Conservation (phyloP, 2,329 filamentous ascomycete species). For the Orbilia brochopaga region DNA sequence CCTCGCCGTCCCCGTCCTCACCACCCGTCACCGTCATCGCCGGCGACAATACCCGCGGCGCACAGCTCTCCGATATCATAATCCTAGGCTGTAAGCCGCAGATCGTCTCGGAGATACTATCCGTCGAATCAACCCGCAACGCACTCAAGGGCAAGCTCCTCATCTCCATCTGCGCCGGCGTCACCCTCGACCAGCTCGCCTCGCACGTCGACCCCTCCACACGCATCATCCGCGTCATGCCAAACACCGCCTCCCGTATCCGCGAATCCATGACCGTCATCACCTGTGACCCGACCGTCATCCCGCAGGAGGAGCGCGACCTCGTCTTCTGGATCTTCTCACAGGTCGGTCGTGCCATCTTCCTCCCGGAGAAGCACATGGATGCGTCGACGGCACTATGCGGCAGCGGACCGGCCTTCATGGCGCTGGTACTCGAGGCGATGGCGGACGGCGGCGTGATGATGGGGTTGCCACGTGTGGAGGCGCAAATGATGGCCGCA, state of each 20-base stretch:
- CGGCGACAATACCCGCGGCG: conserved; percentile 73
- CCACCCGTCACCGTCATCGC: conserved; percentile 70
- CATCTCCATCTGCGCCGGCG: conserved; percentile 80
- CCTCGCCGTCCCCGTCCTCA: conserved; percentile 19
- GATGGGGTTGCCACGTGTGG: conserved; percentile 74
- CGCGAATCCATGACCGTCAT: conserved; percentile 84
- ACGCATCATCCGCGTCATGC: conserved; percentile 77
- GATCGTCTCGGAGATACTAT: conserved; percentile 72
- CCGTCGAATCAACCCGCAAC: conserved; percentile 70
- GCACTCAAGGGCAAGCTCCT: conserved; percentile 80
- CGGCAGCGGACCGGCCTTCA: conserved; percentile 77
- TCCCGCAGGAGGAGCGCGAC: conserved; percentile 61
- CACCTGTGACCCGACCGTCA: conserved; percentile 66
- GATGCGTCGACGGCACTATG: conserved; percentile 76
- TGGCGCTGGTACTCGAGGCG: conserved; percentile 75
- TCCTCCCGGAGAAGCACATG: conserved; percentile 71
- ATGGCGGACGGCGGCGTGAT: conserved; percentile 78
- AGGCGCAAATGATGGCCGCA: conserved; percentile 77
- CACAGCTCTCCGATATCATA: conserved; percentile 72
- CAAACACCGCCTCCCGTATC: conserved; percentile 77
- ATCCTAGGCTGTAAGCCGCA: conserved; percentile 82
- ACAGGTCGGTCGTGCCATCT: conserved; percentile 73
- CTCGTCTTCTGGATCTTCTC: conserved; percentile 79
- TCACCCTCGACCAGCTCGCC: conserved; percentile 73
- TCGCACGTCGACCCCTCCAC: conserved; percentile 62